These are phyloP conservation scores for Prunus campanulata DNA, from an alignment of 306 rosid genomes.

Conservation along the genomic window DNA sequence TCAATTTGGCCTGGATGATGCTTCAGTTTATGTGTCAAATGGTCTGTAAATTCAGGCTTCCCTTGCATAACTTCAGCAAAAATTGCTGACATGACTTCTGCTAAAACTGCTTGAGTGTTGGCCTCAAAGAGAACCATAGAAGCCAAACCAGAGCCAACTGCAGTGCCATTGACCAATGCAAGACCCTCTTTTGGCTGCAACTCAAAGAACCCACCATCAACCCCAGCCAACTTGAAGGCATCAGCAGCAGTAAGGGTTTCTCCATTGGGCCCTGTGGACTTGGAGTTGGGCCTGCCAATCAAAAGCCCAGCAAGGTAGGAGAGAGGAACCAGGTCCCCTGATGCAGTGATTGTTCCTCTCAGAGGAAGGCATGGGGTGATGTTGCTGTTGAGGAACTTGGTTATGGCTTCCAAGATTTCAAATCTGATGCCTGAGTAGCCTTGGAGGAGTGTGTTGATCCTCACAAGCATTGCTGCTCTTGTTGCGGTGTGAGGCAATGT, in stretches of 20 bases:
- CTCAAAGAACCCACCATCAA: slow-evolving; percentile 67
- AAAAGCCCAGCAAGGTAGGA: slow-evolving; percentile 82
- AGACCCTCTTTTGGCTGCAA: slow-evolving; percentile 90
- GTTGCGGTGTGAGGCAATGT: slow-evolving; percentile 66
- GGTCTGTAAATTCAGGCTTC: slow-evolving; percentile 83
- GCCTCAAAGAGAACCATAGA: slow-evolving; percentile 78
- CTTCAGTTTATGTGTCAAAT: slow-evolving; percentile 79
- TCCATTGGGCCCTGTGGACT: slow-evolving; percentile 67
- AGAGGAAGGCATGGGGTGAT: slow-evolving; percentile 83
- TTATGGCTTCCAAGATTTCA: slow-evolving; percentile 72
- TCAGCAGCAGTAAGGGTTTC: slow-evolving; percentile 49
- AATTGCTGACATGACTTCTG: slow-evolving; percentile 66
- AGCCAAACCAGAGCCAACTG: slow-evolving; percentile 91
- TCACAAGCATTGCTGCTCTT: slow-evolving; percentile 87
- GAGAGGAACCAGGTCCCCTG: slow-evolving; percentile 85
- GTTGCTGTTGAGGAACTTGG: slow-evolving; percentile 67
- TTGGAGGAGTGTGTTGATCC: slow-evolving; percentile 89
- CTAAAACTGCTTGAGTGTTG: slow-evolving; percentile 54
- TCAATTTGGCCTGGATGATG: slow-evolving; percentile 99
- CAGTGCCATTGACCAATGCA: slow-evolving; percentile 89
- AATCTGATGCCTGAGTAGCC: slow-evolving; percentile 91
- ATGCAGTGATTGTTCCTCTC: slow-evolving; percentile 77
- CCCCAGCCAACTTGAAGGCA: slow-evolving; percentile 65
- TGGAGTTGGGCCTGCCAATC: slow-evolving; percentile 75
- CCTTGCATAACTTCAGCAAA: slow-evolving; percentile 95